Percentiles rank a stretch among this genome's conserved stretches.
phyloP scores from a whole-genome alignment of 2,329 filamentous ascomycete species.

The Fusarium proliferatum region DNA sequence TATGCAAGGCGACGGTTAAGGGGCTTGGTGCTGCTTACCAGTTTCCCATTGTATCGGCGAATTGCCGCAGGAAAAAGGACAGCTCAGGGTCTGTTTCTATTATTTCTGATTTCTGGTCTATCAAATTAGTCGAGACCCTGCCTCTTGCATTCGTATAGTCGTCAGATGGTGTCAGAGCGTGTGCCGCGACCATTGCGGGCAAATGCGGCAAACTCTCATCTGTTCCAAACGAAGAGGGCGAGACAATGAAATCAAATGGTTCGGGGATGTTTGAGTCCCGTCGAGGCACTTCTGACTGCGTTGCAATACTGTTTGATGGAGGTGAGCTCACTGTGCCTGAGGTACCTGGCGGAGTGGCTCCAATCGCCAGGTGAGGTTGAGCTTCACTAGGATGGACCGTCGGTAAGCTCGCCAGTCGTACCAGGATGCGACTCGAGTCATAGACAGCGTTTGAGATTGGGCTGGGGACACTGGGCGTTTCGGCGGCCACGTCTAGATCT shows the following conservation, averaged over 20 bases:
- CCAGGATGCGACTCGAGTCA: neutral
- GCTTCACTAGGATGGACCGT: neutral
- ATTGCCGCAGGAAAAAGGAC: neutral
- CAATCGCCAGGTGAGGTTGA: neutral
- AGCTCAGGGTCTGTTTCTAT: neutral
- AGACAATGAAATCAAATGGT: neutral
- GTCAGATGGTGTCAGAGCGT: neutral
- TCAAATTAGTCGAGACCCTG: neutral
- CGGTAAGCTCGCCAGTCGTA: neutral
- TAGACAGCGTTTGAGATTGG: neutral
- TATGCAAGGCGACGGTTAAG: neutral
- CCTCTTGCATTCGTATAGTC: neutral
- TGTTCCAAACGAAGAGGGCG: neutral
- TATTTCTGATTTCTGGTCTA: neutral
- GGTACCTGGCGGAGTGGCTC: neutral
- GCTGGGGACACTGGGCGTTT: neutral
- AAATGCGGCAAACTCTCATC: neutral
- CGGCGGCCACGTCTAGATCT: no score
- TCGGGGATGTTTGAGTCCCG: neutral
- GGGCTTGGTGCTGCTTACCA: neutral
- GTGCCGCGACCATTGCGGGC: neutral
- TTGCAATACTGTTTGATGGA: neutral
- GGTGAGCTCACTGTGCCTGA: neutral
- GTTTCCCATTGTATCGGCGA: neutral
- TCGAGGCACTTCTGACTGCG: neutral